These are phyloP conservation scores for Peronospora belbahrii DNA, from an alignment of 352 stramenopile genomes.

Conservation along the genomic window DNA sequence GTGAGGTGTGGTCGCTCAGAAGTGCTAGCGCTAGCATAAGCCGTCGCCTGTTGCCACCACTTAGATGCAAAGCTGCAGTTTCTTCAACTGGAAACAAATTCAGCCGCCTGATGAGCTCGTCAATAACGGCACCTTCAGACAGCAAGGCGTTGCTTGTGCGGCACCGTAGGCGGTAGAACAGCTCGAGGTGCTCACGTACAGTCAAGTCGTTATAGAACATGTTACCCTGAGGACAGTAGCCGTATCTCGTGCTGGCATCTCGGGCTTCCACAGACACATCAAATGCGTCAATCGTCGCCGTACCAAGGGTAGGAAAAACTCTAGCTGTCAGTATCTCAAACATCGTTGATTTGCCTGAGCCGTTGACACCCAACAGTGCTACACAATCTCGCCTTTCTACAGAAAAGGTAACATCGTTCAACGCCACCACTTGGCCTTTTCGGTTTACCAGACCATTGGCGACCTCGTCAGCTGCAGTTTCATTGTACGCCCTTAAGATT, in stretches of 20 bases:
- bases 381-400: slow-evolving; percentile 88
- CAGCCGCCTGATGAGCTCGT: slow-evolving; percentile 42
- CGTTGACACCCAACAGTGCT: slow-evolving; percentile 90
- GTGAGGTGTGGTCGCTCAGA: slow-evolving; percentile 49
- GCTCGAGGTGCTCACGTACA: slow-evolving; percentile 63
- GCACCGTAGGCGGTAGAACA: slow-evolving; percentile 56
- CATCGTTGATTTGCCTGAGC: slow-evolving; percentile 95
- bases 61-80: slow-evolving; percentile 52
- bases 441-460: slow-evolving; percentile 27
- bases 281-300: slow-evolving; percentile 42
- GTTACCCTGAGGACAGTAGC: slow-evolving; percentile 80
- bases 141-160: slow-evolving; percentile 16
- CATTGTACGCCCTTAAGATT: not conserved
- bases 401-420: slow-evolving; percentile 71
- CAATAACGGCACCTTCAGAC: slow-evolving; percentile 26
- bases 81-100: slow-evolving; percentile 57
- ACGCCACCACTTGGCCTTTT: slow-evolving; percentile 52
- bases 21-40: slow-evolving; percentile 73
- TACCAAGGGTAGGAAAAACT: slow-evolving; percentile 61
- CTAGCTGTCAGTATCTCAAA: slow-evolving; percentile 94
- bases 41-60: slow-evolving; percentile 74
- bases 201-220: slow-evolving; percentile 65
- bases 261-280: slow-evolving; percentile 56
- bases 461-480: slow-evolving; percentile 3
- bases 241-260: slow-evolving; percentile 43